Conservation (phyloP, 257 asterid species). For the Osmanthus fragrans region DNA sequence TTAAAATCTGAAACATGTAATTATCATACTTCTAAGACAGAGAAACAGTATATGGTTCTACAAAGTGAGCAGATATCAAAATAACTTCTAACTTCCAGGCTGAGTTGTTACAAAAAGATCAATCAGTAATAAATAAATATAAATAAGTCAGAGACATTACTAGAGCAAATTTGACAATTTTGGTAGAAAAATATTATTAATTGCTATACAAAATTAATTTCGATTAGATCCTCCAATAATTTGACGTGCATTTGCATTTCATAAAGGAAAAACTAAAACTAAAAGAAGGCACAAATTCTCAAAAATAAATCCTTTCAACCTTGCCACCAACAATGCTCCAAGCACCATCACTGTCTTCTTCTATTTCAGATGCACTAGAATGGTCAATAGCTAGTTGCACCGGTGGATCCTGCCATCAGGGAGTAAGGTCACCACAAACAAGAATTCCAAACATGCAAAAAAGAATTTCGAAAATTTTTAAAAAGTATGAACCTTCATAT, state of each 20-base stretch:
- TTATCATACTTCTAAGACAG: background rate
- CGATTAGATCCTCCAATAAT: background rate
- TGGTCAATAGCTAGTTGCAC: conserved; percentile 57
- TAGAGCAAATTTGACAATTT: background rate
- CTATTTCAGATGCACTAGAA: conserved; percentile 69
- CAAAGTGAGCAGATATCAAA: background rate
- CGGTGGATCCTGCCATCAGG: conserved; percentile 66
- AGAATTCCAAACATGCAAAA: background rate
- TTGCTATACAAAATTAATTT: background rate
- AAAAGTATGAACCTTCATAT: conserved; percentile 47
- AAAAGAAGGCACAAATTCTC: background rate
- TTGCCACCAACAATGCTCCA: conserved; percentile 96
- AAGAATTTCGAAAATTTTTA: background rate
- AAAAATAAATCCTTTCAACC: conserved; percentile 40
- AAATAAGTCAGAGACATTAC: background rate
- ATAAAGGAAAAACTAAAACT: background rate
- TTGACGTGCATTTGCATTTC: conserved; percentile 1
- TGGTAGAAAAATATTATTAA: background rate
- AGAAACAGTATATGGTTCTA: background rate
- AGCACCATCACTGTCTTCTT: conserved; percentile 80
- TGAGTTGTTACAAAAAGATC: conserved; percentile 1
- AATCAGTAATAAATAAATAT: conserved; percentile 8
- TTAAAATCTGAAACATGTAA: background rate
- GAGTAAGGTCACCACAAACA: conserved; percentile 21
- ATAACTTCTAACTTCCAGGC: background rate